A percentile compares a stretch with the other conserved stretches of the same genome.
These are phyloP conservation scores for Corylus heterophylla DNA, from an alignment of 306 rosid genomes.

Conservation along the genomic window DNA sequence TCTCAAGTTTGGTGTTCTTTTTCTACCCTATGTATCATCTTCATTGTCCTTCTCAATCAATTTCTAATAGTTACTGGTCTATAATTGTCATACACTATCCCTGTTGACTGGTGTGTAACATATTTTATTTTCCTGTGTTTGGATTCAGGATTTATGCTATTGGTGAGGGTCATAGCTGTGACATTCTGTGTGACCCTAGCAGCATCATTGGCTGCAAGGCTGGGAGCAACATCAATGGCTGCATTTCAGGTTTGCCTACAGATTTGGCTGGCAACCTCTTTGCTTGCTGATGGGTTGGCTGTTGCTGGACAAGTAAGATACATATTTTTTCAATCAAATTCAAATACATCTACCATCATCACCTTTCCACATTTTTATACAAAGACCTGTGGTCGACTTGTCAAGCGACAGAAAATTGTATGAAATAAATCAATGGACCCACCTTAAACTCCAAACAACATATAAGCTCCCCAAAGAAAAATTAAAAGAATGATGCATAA, in stretches of 20 bases:
- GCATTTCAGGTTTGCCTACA: conserved; percentile 97
- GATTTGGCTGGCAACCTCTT: conserved; percentile 90
- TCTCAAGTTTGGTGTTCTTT: too few species aligned
- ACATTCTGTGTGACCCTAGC: conserved; percentile 94
- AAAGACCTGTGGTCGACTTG: neutral
- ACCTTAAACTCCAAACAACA: neutral
- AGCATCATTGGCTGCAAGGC: conserved; percentile 91
- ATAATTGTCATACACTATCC: neutral
- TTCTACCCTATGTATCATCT: neutral
- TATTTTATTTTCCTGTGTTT: conserved; percentile 19
- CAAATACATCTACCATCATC: neutral
- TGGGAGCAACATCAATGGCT: conserved; percentile 88
- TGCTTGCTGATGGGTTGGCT: conserved; percentile 94
- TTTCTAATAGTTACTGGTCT: too few species aligned
- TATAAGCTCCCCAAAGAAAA: neutral
- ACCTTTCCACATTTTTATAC: neutral
- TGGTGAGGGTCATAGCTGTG: conserved; percentile 90
- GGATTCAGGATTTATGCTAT: conserved; percentile 68
- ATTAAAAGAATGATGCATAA: neutral
- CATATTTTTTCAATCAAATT: conserved; percentile 1
- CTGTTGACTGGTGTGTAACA: neutral
- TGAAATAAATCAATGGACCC: neutral
- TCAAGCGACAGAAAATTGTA: neutral
- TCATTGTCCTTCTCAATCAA: neutral
- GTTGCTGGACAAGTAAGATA: conserved; percentile 90